Evolutionary conservation across 306 rosid species (phyloP).

Genomic region (Prunus mira): DNA sequence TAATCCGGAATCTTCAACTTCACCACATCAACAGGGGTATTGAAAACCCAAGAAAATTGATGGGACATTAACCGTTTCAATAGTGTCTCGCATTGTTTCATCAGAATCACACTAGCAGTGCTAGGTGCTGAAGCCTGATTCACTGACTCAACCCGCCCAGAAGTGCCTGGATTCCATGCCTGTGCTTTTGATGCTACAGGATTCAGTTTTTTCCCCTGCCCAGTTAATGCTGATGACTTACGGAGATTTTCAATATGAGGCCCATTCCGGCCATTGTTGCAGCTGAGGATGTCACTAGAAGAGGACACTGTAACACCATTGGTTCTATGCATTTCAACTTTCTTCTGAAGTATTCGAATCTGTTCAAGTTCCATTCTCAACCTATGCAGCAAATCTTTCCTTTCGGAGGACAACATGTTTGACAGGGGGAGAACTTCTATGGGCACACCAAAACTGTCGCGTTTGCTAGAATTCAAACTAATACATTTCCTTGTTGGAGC

Average conservation of each 20-base stretch:
- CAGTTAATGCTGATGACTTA: slow-evolving; percentile 33
- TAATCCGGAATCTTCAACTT: slow-evolving; percentile 79
- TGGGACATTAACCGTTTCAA: slow-evolving; percentile 62
- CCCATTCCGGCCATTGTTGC: slow-evolving; percentile 52
- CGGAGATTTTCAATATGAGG: slow-evolving; percentile 30
- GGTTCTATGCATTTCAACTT: slow-evolving; percentile 49
- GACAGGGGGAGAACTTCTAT: slow-evolving; percentile 56
- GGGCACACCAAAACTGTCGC: slow-evolving; percentile 39
- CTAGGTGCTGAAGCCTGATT: slow-evolving; percentile 31
- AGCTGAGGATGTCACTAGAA: slow-evolving; percentile 72
- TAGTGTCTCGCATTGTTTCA: slow-evolving; percentile 68
- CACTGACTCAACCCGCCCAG: slow-evolving; percentile 51
- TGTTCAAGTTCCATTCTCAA: slow-evolving; percentile 66
- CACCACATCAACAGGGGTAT: slow-evolving; percentile 68
- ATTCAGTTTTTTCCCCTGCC: slow-evolving; percentile 29
- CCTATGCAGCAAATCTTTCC: slow-evolving; percentile 46
- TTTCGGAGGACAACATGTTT: slow-evolving; percentile 40
- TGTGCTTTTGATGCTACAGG: slow-evolving; percentile 32
- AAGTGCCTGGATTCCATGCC: slow-evolving; percentile 45
- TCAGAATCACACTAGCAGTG: slow-evolving; percentile 43
- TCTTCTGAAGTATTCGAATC: slow-evolving; percentile 56
- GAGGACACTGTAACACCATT: slow-evolving; percentile 58
- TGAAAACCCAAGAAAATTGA: slow-evolving; percentile 65
- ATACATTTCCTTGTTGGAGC: slow-evolving; percentile 55
- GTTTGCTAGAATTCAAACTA: slow-evolving; percentile 45